Conservation (phyloP, 495 filamentous ascomycete species). For the Aspergillus saccharolyticus region DNA sequence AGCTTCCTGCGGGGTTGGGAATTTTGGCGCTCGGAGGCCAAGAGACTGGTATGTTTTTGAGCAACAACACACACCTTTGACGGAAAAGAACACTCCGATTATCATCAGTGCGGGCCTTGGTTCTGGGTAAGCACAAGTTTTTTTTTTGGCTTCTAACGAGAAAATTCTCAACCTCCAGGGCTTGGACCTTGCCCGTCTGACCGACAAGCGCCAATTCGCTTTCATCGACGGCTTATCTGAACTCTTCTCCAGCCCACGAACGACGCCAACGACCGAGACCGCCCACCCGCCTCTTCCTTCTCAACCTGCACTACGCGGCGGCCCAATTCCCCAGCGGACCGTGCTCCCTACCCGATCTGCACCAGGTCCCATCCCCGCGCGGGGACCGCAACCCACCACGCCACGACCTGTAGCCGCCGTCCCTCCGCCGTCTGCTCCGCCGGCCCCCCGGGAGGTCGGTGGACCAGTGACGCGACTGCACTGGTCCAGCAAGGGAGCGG, state of each 20-base stretch:
- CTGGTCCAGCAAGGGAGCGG: conserved; percentile 30
- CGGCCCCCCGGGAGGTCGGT: conserved; percentile 19
- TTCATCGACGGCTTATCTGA: conserved; percentile 70
- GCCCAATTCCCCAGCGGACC: conserved; percentile 22
- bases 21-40: conserved; percentile 68
- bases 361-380: conserved; percentile 27
- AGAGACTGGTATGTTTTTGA: conserved; percentile 50
- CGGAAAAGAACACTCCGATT: too few species aligned
- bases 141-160: too few species aligned
- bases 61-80: too few species aligned
- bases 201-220: conserved; percentile 51
- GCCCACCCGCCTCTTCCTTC: neutral
- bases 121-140: too few species aligned
- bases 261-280: conserved; percentile 13
- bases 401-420: conserved; percentile 5
- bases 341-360: conserved; percentile 30
- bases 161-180: conserved; percentile 38
- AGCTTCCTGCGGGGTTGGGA: conserved; percentile 70
- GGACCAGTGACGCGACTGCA: conserved; percentile 33
- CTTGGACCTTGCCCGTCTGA: conserved; percentile 61
- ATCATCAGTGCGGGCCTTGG: too few species aligned
- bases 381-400: conserved; percentile 16
- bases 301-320: conserved; percentile 1
- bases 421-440: conserved; percentile 1
- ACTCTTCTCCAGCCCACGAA: conserved; percentile 41